Evolutionary conservation across 176 grass and related monocot species (phyloP), one percentile per base, ranked within the genome.

Genomic region (Avena eriantha): DNA sequence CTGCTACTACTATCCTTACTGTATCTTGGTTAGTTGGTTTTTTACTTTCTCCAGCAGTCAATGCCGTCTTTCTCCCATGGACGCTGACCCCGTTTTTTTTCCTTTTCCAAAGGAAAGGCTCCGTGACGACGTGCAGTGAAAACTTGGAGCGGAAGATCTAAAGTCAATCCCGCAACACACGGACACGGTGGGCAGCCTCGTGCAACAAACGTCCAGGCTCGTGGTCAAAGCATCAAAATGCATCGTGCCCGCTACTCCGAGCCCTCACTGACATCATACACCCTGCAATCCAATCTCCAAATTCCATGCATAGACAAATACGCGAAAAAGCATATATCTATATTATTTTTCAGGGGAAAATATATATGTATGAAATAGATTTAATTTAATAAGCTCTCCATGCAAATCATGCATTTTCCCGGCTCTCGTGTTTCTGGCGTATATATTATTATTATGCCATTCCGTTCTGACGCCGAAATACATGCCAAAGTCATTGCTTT

Each of bases 151-250:
- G 7, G 4, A 19, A 39, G 16, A 69, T 69, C 17, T 8, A 4
- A 3, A 55, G 74, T 77, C 74, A 55, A 77, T 4, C 49, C 26
- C 9, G 2, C 74, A 55, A 12, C 74, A 21, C 26, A 77, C 74
- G 49, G 74, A 21, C 26, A 35, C 74, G 74, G 74, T 56, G 74
- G 74, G 29, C 1, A 55, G 74, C 49, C 21, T 76, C 9, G 74
- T 53, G 74, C 74, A 77, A 13, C 74, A 77, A 55, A 55, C 74
- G 74, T 77, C 74, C 74, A 77, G 74, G 9, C 49, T 77, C 74
- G 4, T 77, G 74, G 74, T 77, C 74, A 77, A 77, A 76, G 48
- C 29, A 77, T 77, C 49, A 77, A 35, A 76, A 55, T 21, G 50
- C 49, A 31, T 77, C 74, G 74, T 77, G 74, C 74, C 51, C 29